A percentile compares a stretch with the other conserved stretches of the same genome.
These are phyloP conservation scores for Aspergillus sclerotioniger DNA, from an alignment of 495 filamentous ascomycete species.

Conservation along the genomic window DNA sequence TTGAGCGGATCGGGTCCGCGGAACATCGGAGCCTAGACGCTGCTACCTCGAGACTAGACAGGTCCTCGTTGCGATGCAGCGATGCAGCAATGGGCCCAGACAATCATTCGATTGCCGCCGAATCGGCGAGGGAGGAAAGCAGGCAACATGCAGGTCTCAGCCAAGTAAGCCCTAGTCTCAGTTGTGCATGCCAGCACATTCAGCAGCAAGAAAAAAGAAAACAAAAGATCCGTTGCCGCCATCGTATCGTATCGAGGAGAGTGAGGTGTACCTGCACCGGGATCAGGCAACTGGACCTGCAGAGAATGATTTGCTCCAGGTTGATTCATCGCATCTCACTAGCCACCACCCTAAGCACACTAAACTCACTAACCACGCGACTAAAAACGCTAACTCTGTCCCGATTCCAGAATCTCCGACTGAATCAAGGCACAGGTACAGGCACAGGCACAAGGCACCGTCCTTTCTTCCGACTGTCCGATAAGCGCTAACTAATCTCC, in stretches of 20 bases:
- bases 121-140: background rate
- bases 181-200: background rate
- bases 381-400: too few relatives aligned
- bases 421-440: too few relatives aligned
- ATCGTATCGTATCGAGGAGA: background rate
- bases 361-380: too few relatives aligned
- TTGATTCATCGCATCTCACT: too few relatives aligned
- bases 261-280: background rate
- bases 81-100: background rate
- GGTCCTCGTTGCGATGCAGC: background rate
- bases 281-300: background rate
- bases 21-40: background rate
- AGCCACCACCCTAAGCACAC: too few relatives aligned
- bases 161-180: background rate
- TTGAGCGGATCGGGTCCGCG: background rate
- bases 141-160: background rate
- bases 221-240: background rate
- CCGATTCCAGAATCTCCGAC: too few relatives aligned
- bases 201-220: background rate
- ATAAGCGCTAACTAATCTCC: too few relatives aligned
- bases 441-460: too few relatives aligned
- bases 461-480: too few relatives aligned
- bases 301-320: too few relatives aligned
- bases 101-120: background rate
- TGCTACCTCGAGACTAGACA: background rate